Conservation (phyloP, 768 basidiomycete genomes). For the Leccinum barrowsii region DNA sequence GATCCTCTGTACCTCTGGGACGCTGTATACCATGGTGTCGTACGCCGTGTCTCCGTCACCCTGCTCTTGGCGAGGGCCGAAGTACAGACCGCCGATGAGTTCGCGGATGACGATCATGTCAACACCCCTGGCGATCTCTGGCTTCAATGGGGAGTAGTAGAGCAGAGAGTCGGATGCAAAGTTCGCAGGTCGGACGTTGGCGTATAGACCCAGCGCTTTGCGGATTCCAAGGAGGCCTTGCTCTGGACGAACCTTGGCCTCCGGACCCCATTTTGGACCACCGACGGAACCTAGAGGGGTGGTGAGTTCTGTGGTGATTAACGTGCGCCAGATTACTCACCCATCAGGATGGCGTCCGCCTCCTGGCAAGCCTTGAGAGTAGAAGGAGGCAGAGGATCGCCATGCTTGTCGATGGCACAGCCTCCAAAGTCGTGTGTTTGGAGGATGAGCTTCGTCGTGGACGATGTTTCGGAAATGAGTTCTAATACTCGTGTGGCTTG, state of each 20-base stretch:
- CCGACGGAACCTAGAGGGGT: constrained; percentile 80
- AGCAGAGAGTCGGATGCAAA: constrained; percentile 92
- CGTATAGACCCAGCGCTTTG: constrained; percentile 92
- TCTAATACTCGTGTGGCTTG: constrained; percentile 86
- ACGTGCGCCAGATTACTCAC: constrained; percentile 41
- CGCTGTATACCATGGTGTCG: constrained; percentile 93
- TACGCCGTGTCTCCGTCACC: constrained; percentile 71
- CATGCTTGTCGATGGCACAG: constrained; percentile 82
- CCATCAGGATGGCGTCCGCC: constrained; percentile 95
- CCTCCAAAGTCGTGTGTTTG: constrained; percentile 85
- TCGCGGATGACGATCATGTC: constrained; percentile 95
- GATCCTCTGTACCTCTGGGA: constrained; percentile 88
- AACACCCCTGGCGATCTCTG: constrained; percentile 75
- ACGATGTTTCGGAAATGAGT: constrained; percentile 56
- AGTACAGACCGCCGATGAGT: constrained; percentile 95
- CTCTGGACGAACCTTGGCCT: constrained; percentile 86
- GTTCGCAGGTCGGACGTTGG: constrained; percentile 96
- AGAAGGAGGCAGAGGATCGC: constrained; percentile 79
- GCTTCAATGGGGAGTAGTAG: constrained; percentile 83
- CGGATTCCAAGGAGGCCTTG: constrained; percentile 84
- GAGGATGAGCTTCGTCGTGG: constrained; percentile 69
- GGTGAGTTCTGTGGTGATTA: background rate
- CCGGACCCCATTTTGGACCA: constrained; percentile 98
- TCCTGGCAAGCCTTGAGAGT: constrained; percentile 87
- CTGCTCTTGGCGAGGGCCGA: constrained; percentile 89